Conservation (phyloP, 2,329 filamentous ascomycete species). For the Aspergillus eucalypticola region DNA sequence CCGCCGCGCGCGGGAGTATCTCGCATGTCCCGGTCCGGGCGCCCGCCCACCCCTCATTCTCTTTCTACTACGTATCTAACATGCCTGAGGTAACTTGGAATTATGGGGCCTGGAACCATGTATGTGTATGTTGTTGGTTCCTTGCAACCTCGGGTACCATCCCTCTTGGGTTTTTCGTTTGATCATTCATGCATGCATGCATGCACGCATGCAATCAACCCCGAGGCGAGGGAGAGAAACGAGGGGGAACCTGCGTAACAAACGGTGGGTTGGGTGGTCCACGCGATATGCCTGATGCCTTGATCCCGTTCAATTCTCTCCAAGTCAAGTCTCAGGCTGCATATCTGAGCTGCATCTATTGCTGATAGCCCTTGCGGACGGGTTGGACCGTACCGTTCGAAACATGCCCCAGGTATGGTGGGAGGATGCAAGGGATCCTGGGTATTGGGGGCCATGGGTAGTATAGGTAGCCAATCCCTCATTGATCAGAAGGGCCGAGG, state of each 20-base stretch:
- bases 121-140: not conserved
- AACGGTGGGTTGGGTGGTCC: not conserved
- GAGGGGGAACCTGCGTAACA: not conserved
- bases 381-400: constrained; percentile 20
- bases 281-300: not conserved
- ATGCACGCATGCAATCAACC: not conserved
- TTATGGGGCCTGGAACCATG: not conserved
- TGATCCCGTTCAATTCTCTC: not conserved
- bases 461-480: not conserved
- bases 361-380: constrained; percentile 13
- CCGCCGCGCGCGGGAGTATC: constrained; percentile 1
- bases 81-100: not conserved
- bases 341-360: not conserved
- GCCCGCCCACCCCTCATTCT: not conserved
- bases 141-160: constrained; percentile 3
- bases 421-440: constrained; percentile 14
- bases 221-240: not conserved
- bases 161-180: not conserved
- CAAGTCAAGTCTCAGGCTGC: not conserved
- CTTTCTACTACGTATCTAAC: not conserved
- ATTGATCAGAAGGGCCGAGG: not conserved
- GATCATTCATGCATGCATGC: not conserved
- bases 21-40: constrained; percentile 1
- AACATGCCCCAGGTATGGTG: constrained; percentile 3
- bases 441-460: not conserved